Conservation (phyloP, 78 protist genomes). For the Protostelium mycophagum region DNA sequence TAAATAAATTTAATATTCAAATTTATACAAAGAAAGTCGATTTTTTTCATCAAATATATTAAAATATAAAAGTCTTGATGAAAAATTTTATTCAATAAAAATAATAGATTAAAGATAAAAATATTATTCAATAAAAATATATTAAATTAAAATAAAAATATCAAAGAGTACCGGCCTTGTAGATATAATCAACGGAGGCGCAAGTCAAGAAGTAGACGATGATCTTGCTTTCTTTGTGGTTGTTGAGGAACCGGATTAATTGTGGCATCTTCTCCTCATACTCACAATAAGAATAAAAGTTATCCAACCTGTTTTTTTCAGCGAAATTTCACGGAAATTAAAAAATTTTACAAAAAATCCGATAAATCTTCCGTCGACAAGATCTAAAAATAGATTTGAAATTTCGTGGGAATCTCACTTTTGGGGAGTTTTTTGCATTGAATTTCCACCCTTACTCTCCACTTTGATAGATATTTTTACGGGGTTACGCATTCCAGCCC, state of each 20-base stretch:
- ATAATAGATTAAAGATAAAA: no score
- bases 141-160: neutral
- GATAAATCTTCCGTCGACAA: neutral
- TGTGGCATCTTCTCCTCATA: slow-evolving; percentile 35
- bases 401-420: slow-evolving; percentile 4
- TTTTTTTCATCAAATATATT: no score
- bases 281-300: slow-evolving; percentile 21
- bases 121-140: no score
- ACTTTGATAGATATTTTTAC: slow-evolving; percentile 41
- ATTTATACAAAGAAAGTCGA: no score
- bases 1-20: no score
- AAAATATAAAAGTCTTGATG: no score
- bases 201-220: slow-evolving; percentile 87
- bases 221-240: slow-evolving; percentile 41
- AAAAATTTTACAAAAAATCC: neutral
- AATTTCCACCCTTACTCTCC: slow-evolving; percentile 6
- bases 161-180: neutral
- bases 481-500: slow-evolving; percentile 81
- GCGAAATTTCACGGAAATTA: neutral
- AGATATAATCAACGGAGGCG: slow-evolving; percentile 81
- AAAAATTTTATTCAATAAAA: no score
- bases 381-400: no score
- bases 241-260: slow-evolving; percentile 26
- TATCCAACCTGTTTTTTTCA: slow-evolving; percentile 23
- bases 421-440: slow-evolving; percentile 16